phyloP scores from a whole-genome alignment of 2,329 filamentous ascomycete species.

The Grosmannia clavigera region DNA sequence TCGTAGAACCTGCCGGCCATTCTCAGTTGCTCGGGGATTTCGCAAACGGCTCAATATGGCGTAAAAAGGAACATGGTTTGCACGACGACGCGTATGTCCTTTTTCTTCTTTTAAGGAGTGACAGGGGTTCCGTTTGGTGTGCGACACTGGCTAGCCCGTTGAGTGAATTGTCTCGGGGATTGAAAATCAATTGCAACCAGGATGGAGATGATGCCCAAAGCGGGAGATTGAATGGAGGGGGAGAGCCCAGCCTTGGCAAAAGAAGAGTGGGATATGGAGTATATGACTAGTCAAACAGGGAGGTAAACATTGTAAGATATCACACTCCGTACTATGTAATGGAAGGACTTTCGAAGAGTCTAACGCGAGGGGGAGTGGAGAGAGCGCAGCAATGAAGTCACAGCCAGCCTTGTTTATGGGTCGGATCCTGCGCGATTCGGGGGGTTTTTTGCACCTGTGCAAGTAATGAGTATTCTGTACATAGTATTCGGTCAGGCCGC shows the following conservation, averaged over 20 bases:
- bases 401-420: conserved; percentile 2
- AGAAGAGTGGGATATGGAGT: neutral
- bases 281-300: neutral
- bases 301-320: neutral
- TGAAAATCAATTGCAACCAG: neutral
- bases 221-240: neutral
- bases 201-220: neutral
- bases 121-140: neutral
- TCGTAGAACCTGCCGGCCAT: neutral
- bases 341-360: neutral
- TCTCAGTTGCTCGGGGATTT: neutral
- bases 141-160: neutral
- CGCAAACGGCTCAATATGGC: neutral
- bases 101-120: neutral
- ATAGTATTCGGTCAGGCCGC: neutral
- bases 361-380: neutral
- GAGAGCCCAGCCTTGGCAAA: conserved; percentile 1
- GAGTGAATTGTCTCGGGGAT: neutral
- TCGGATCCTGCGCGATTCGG: neutral
- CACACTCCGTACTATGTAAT: too few species aligned
- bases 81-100: neutral
- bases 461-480: neutral
- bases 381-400: neutral
- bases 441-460: neutral
- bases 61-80: neutral